Percentiles rank a stretch among this genome's conserved stretches.
Conservation (phyloP, 2,329 filamentous ascomycete species). For the Westerdykella ornata region DNA sequence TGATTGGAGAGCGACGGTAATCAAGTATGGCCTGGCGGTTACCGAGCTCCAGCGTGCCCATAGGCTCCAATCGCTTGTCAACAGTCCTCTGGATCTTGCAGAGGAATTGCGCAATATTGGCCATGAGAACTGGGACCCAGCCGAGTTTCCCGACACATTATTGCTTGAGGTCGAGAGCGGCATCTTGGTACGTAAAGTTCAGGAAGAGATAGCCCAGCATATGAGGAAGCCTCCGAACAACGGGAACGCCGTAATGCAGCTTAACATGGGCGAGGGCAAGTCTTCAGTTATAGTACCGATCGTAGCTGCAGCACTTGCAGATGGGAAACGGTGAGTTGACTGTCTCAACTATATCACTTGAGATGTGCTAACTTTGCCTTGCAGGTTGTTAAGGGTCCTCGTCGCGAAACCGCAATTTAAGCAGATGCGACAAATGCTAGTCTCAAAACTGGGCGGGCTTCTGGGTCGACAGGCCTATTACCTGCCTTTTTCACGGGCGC, state of each 20-base stretch:
- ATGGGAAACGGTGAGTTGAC: conserved; percentile 34
- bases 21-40: conserved; percentile 23
- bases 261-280: conserved; percentile 36
- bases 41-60: conserved; percentile 27
- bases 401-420: conserved; percentile 55
- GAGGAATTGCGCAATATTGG: conserved; percentile 45
- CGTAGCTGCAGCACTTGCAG: conserved; percentile 40
- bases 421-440: conserved; percentile 55
- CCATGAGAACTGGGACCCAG: conserved; percentile 51
- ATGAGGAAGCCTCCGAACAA: conserved; percentile 44
- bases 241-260: conserved; percentile 25
- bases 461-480: conserved; percentile 50
- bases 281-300: conserved; percentile 28
- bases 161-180: conserved; percentile 59
- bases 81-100: conserved; percentile 15
- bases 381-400: conserved; percentile 50
- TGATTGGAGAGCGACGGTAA: conserved; percentile 18
- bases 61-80: conserved; percentile 11
- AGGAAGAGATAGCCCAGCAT: conserved; percentile 51
- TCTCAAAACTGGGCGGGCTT: conserved; percentile 51
- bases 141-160: conserved; percentile 52
- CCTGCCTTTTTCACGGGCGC: conserved; percentile 53
- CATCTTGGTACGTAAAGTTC: conserved; percentile 54
- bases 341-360: no score
- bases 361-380: conserved; percentile 1